These are phyloP conservation scores for Fusarium sp. DNA, from an alignment of 2,329 filamentous ascomycete species.

Conservation along the genomic window DNA sequence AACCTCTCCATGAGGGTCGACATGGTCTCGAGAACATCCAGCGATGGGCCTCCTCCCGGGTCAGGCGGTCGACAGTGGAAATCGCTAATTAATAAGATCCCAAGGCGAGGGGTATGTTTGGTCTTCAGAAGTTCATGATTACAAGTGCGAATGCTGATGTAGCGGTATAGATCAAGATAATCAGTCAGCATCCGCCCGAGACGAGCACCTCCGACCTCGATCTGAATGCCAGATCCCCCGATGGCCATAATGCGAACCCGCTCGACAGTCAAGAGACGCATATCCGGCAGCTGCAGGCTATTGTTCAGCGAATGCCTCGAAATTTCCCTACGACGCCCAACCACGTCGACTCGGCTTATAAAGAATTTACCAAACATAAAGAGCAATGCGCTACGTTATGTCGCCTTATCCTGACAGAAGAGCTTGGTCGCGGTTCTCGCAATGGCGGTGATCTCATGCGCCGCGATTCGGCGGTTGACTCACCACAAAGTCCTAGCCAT, in stretches of 20 bases:
- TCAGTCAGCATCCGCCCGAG: slow-evolving; percentile 36
- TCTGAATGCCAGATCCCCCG: slow-evolving; percentile 40
- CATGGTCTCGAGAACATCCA: slow-evolving; percentile 49
- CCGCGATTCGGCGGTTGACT: slow-evolving; percentile 48
- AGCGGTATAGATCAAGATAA: slow-evolving; percentile 12
- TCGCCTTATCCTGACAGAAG: slow-evolving; percentile 54
- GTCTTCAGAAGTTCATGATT: slow-evolving; percentile 11
- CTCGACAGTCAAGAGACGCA: slow-evolving; percentile 49
- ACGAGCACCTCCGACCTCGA: slow-evolving; percentile 46
- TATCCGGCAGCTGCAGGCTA: slow-evolving; percentile 50
- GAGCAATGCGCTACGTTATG: slow-evolving; percentile 57
- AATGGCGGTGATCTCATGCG: slow-evolving; percentile 41
- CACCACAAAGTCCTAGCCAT: slow-evolving; percentile 46
- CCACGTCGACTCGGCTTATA: slow-evolving; percentile 58
- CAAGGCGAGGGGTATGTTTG: slow-evolving; percentile 19
- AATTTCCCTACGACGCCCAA: slow-evolving; percentile 48
- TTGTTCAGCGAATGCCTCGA: slow-evolving; percentile 51
- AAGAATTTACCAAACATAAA: slow-evolving; percentile 56
- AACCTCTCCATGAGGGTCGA: slow-evolving; percentile 31
- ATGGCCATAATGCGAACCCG: slow-evolving; percentile 41
- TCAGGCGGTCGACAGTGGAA: slow-evolving; percentile 33
- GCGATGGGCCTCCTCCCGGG: slow-evolving; percentile 41
- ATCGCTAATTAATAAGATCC: slow-evolving; percentile 33
- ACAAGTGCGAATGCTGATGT: slow-evolving; percentile 3
- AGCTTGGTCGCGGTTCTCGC: slow-evolving; percentile 47